phyloP scores from a whole-genome alignment of 257 asterid genomes.

The Solanum appendiculatum region DNA sequence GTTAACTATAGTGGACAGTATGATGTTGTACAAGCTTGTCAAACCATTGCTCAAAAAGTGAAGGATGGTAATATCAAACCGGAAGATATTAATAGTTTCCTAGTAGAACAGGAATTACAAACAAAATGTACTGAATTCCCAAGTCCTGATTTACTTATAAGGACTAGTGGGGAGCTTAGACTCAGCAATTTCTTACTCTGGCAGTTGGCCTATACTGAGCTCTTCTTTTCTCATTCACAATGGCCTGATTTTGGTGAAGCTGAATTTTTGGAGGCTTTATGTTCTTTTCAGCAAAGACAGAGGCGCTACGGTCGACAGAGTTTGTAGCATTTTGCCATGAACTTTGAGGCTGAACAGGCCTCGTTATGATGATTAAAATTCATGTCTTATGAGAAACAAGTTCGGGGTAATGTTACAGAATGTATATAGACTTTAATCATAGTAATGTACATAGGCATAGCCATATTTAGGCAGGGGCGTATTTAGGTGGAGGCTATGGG shows the following conservation, averaged over 20 bases:
- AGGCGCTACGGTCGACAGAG: constrained; percentile 39
- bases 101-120: constrained; percentile 41
- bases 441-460: neutral
- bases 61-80: constrained; percentile 45
- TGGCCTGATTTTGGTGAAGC: constrained; percentile 67
- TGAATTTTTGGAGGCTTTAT: constrained; percentile 39
- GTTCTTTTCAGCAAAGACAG: constrained; percentile 42
- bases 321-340: neutral
- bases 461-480: neutral
- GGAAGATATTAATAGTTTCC: constrained; percentile 22
- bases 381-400: neutral
- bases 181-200: constrained; percentile 58
- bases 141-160: constrained; percentile 44
- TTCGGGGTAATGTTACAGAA: neutral
- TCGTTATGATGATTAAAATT: neutral
- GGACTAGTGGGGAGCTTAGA: constrained; percentile 64
- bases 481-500: neutral
- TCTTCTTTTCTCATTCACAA: constrained; percentile 24
- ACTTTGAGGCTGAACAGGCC: neutral
- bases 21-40: constrained; percentile 42
- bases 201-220: constrained; percentile 65
- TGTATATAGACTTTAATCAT: neutral
- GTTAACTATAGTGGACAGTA: constrained; percentile 40
- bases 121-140: constrained; percentile 44
- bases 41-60: constrained; percentile 33